Conservation (phyloP, 129 eudicot genomes). For the Flaveria robusta region DNA sequence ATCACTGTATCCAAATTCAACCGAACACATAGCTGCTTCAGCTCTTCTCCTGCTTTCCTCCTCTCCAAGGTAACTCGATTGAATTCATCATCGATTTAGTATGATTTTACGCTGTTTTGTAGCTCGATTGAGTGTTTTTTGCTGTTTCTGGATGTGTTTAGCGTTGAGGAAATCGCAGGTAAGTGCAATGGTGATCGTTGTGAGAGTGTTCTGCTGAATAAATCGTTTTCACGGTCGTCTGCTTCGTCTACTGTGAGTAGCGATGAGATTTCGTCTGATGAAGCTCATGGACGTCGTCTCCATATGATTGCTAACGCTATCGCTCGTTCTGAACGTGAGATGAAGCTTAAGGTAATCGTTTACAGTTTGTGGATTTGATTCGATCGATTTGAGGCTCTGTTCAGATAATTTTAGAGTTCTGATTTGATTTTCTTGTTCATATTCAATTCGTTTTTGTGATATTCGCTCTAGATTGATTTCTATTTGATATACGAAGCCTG, state of each 20-base stretch:
- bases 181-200: constrained; percentile 26
- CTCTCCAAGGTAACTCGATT: constrained; percentile 33
- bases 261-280: constrained; percentile 44
- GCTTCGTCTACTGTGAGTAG: constrained; percentile 44
- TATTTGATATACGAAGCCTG: background rate
- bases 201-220: constrained; percentile 27
- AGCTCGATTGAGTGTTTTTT: constrained; percentile 2
- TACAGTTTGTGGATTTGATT: constrained; percentile 21
- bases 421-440: background rate
- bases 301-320: constrained; percentile 32
- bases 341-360: constrained; percentile 40
- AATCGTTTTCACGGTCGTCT: constrained; percentile 40
- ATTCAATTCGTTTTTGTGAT: background rate
- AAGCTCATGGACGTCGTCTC: constrained; percentile 22
- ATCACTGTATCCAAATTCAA: constrained; percentile 48
- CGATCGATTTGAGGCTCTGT: constrained; percentile 17
- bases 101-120: background rate
- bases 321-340: constrained; percentile 41
- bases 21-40: constrained; percentile 62
- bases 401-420: constrained; percentile 1
- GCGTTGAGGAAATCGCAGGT: constrained; percentile 19
- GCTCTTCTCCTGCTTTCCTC: constrained; percentile 73
- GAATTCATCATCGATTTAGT: background rate
- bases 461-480: constrained; percentile 15
- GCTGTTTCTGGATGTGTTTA: constrained; percentile 23